Evolutionary conservation across 225 moss, liverwort and hornwort species (phyloP).

Genomic region (Bryoerythrophyllum caledonicum): DNA sequence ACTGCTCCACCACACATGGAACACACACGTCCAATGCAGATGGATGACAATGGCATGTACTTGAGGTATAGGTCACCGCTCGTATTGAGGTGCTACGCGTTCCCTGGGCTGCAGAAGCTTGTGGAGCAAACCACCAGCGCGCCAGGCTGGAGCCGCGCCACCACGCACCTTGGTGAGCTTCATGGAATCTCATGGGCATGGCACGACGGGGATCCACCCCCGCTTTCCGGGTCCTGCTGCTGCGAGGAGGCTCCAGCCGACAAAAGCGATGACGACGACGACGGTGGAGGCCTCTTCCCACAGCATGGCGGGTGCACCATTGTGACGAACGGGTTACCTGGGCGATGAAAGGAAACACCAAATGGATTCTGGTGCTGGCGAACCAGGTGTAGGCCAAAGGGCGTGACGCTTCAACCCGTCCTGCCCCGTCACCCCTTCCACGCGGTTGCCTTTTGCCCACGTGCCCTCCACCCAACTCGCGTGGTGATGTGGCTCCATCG

Average conservation of each 20-base stretch:
- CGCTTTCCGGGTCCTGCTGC: background rate
- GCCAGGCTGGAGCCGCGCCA: constrained; percentile 15
- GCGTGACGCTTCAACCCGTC: constrained; percentile 40
- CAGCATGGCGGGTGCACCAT: background rate
- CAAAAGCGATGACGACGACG: background rate
- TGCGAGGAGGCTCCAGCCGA: background rate
- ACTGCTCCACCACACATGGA: background rate
- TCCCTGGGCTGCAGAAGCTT: background rate
- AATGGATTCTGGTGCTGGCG: background rate
- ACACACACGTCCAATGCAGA: background rate
- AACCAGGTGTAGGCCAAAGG: constrained; percentile 46
- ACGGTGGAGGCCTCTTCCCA: background rate
- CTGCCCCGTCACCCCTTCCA: constrained; percentile 33
- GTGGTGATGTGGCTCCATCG: background rate
- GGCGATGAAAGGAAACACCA: background rate
- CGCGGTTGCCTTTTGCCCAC: constrained; percentile 20
- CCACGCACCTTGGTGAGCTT: background rate
- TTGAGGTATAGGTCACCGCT: background rate
- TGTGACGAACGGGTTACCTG: background rate
- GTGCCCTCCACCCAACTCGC: background rate
- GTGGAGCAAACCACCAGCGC: constrained; percentile 2
- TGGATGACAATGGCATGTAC: background rate
- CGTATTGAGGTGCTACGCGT: constrained; percentile 4
- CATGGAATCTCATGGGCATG: background rate
- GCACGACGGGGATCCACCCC: background rate